Percentiles rank a stretch among this genome's conserved stretches.
Evolutionary conservation across 2,329 filamentous ascomycete genomes (phyloP).

Genomic region (Teratosphaeriaceae sp.): DNA sequence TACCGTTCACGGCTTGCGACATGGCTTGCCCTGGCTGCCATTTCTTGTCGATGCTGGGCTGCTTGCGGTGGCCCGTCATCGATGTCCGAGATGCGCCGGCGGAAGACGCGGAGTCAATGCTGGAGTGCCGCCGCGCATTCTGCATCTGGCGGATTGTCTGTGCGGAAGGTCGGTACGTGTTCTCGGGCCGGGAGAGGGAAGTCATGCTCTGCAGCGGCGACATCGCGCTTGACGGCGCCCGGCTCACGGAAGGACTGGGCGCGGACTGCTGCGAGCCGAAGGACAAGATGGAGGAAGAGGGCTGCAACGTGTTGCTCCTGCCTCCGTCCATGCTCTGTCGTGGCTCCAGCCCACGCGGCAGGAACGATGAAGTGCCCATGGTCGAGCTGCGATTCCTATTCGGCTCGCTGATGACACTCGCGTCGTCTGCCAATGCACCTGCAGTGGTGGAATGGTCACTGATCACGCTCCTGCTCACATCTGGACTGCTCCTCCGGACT

Average conservation of each 20-base stretch:
- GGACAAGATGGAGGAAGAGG: background rate
- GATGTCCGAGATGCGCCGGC: slow-evolving; percentile 21
- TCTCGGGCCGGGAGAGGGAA: slow-evolving; percentile 27
- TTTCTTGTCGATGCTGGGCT: slow-evolving; percentile 45
- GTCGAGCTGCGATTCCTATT: slow-evolving; percentile 42
- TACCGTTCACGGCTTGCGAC: slow-evolving; percentile 10
- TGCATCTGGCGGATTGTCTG: slow-evolving; percentile 48
- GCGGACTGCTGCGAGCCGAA: slow-evolving; percentile 1
- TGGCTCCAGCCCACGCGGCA: slow-evolving; percentile 12
- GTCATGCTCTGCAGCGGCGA: slow-evolving; percentile 27
- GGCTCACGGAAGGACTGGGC: slow-evolving; percentile 6
- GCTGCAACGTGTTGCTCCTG: slow-evolving; percentile 7
- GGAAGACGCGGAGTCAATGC: slow-evolving; percentile 60
- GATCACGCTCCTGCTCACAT: slow-evolving; percentile 27
- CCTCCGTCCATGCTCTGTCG: slow-evolving; percentile 12
- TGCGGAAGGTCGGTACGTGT: slow-evolving; percentile 27
- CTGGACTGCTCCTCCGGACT: slow-evolving; percentile 52
- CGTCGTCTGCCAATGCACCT: slow-evolving; percentile 25
- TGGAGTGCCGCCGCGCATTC: slow-evolving; percentile 81
- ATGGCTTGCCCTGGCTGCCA: slow-evolving; percentile 37
- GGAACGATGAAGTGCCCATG: slow-evolving; percentile 18
- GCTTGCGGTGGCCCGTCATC: slow-evolving; percentile 44
- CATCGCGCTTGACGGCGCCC: slow-evolving; percentile 11
- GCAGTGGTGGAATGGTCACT: slow-evolving; percentile 35
- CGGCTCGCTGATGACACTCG: slow-evolving; percentile 31